A percentile compares a stretch with the other conserved stretches of the same genome.
These are phyloP conservation scores for Gloeostereum incarnatum DNA, from an alignment of 768 basidiomycete species.

Conservation along the genomic window DNA sequence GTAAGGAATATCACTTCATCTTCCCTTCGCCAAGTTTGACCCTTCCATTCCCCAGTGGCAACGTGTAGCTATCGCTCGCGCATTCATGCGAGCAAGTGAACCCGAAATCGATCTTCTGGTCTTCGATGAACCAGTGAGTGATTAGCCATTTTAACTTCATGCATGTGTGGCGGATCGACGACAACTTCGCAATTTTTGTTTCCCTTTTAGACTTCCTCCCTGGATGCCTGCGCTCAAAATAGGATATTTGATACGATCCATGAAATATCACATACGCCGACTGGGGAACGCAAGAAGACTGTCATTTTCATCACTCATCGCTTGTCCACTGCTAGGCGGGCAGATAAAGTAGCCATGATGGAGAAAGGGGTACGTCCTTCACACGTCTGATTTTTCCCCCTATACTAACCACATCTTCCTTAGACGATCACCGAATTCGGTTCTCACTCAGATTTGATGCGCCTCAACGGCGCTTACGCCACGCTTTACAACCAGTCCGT, in stretches of 20 bases:
- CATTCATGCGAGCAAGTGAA: constrained; percentile 76
- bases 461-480: constrained; percentile 54
- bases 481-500: constrained; percentile 63
- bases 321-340: constrained; percentile 70
- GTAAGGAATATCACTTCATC: constrained; percentile 27
- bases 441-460: constrained; percentile 58
- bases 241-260: constrained; percentile 72
- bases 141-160: constrained; percentile 3
- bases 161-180: constrained; percentile 2
- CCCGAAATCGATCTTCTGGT: constrained; percentile 71
- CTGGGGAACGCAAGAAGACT: constrained; percentile 54
- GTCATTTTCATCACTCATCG: constrained; percentile 82
- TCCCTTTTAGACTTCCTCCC: constrained; percentile 54
- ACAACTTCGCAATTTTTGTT: constrained; percentile 3
- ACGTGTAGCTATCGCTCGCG: constrained; percentile 75
- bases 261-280: constrained; percentile 46
- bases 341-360: constrained; percentile 86
- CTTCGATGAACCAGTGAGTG: constrained; percentile 76
- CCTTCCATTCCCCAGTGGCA: constrained; percentile 54
- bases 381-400: constrained; percentile 7
- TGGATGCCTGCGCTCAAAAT: constrained; percentile 75
- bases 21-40: constrained; percentile 1
- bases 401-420: constrained; percentile 12
- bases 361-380: constrained; percentile 48
- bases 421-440: constrained; percentile 74